These are phyloP conservation scores for Annulohypoxylon moriforme DNA, from an alignment of 495 filamentous ascomycete genomes.

Conservation along the genomic window DNA sequence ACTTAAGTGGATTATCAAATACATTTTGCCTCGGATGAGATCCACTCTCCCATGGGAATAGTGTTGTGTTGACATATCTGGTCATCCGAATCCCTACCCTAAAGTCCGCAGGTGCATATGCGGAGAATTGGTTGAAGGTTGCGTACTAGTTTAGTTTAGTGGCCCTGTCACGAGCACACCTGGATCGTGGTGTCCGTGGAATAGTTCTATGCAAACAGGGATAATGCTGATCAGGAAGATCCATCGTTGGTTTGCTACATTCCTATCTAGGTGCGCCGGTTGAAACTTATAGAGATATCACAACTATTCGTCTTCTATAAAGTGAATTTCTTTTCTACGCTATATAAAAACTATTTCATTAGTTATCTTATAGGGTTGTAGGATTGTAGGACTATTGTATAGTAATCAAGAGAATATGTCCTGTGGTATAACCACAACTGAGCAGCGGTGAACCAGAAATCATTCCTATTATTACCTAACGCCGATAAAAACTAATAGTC, in stretches of 20 bases:
- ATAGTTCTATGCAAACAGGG: not conserved
- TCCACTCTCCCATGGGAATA: slow-evolving; percentile 1
- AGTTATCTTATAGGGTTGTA: not conserved
- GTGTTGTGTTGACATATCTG: not conserved
- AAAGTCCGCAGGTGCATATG: slow-evolving; percentile 1
- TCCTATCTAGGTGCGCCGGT: not conserved
- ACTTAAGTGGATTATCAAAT: not conserved
- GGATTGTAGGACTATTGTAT: not conserved
- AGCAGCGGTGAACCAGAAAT: not conserved
- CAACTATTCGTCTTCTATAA: not conserved
- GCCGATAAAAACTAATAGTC: not conserved
- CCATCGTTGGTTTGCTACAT: not conserved
- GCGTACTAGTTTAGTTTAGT: not conserved
- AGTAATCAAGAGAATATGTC: not conserved
- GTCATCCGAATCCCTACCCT: slow-evolving; percentile 1
- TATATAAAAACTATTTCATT: not conserved
- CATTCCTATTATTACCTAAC: not conserved
- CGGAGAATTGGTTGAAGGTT: not conserved
- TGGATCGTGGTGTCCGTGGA: not conserved
- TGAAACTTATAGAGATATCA: not conserved
- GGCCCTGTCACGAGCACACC: not conserved
- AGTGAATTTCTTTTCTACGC: not conserved
- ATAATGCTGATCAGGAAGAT: not conserved
- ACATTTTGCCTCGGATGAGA: not conserved
- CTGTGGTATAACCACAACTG: not conserved